Percentiles rank a stretch among this genome's conserved stretches.
These are phyloP conservation scores for Penicillium hesseltinei DNA, from an alignment of 2,329 filamentous ascomycete species.

Conservation along the genomic window DNA sequence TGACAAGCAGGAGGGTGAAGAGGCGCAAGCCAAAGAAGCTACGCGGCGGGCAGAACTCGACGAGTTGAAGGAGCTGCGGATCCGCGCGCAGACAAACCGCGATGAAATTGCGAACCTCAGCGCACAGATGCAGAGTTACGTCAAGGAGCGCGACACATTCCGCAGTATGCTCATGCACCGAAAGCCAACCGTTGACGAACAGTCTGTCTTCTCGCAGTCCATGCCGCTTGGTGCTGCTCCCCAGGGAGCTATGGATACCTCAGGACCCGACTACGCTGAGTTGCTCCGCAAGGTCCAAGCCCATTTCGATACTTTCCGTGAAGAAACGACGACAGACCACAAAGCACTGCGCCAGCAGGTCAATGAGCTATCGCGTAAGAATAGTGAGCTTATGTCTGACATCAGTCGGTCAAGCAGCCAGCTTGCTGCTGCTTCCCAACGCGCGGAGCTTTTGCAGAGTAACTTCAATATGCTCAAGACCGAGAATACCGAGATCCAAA, in stretches of 20 bases:
- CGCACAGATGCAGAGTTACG: constrained; percentile 85
- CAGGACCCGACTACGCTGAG: constrained; percentile 67
- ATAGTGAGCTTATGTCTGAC: constrained; percentile 77
- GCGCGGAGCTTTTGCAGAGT: constrained; percentile 83
- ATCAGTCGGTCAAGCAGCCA: constrained; percentile 78
- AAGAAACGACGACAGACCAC: constrained; percentile 78
- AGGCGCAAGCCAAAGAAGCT: constrained; percentile 64
- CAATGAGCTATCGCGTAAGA: constrained; percentile 76
- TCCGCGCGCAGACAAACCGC: constrained; percentile 72
- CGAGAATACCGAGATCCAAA: constrained; percentile 84
- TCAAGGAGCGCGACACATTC: constrained; percentile 97
- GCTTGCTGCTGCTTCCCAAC: constrained; percentile 74
- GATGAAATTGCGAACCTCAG: constrained; percentile 83
- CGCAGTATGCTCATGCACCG: constrained; percentile 84
- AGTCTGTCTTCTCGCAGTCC: constrained; percentile 70
- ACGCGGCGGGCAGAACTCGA: constrained; percentile 59
- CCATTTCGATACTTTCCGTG: constrained; percentile 85
- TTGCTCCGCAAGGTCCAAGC: constrained; percentile 82
- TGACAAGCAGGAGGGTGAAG: constrained; percentile 86
- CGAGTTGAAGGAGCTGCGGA: constrained; percentile 70
- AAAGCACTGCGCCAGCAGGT: constrained; percentile 81
- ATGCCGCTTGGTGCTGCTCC: constrained; percentile 56
- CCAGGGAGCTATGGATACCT: constrained; percentile 46
- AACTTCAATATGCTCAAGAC: constrained; percentile 81
- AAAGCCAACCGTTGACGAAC: constrained; percentile 58